Conservation (phyloP, 129 eudicot genomes). For the Saposhnikovia divaricata region DNA sequence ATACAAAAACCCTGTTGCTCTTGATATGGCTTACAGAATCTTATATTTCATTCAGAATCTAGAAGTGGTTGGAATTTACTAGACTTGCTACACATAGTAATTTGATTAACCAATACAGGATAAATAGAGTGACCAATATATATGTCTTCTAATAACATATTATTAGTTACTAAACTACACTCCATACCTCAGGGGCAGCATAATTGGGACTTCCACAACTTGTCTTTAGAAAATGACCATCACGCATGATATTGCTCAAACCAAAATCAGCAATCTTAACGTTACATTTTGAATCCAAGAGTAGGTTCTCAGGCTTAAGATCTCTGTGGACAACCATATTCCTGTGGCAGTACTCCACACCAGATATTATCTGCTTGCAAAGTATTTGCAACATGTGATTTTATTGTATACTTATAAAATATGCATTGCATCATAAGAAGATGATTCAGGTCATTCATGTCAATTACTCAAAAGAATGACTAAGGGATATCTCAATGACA, state of each 20-base stretch:
- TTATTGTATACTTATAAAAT: not conserved
- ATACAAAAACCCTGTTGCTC: not conserved
- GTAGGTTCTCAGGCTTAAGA: slow-evolving; percentile 86
- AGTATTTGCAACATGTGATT: slow-evolving; percentile 4
- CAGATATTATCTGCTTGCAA: slow-evolving; percentile 77
- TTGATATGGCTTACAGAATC: not conserved
- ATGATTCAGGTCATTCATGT: not conserved
- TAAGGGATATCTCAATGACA: not conserved
- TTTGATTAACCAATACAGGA: not conserved
- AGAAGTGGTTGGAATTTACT: not conserved
- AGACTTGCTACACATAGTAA: not conserved
- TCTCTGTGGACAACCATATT: slow-evolving; percentile 99
- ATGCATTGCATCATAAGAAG: not conserved
- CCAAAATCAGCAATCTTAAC: slow-evolving; percentile 98
- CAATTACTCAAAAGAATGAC: not conserved
- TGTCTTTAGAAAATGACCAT: slow-evolving; percentile 95
- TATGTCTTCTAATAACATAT: not conserved
- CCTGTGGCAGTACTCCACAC: slow-evolving; percentile 95
- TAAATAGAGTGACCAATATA: not conserved
- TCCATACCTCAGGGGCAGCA: slow-evolving; percentile 91
- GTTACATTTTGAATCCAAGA: slow-evolving; percentile 68
- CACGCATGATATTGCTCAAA: slow-evolving; percentile 92
- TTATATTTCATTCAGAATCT: not conserved
- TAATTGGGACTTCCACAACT: slow-evolving; percentile 99
- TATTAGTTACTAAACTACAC: not conserved